Base-by-base conservation (phyloP, 148 eudicot genomes). In the Fallopia convolvulus region DNA sequence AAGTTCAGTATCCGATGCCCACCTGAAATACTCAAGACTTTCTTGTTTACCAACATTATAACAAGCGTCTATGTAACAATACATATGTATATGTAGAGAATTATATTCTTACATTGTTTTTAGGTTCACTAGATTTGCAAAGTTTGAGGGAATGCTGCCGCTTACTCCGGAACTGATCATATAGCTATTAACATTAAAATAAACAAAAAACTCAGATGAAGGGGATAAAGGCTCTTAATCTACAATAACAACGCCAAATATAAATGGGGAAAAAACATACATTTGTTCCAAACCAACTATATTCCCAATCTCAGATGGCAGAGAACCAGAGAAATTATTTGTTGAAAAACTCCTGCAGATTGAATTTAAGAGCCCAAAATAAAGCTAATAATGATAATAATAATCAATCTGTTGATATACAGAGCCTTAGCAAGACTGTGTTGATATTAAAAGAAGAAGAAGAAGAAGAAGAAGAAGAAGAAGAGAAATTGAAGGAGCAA, bases 301-400 rank as follows among this genome's bases (percentile, higher is more conserved):
- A 75, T 82, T 87, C 68, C 97, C 97, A 46, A 94, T 79, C 80
- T 89, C 90, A 52, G 92, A 78, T 47, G 98, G 98, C 76, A 92
- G 71, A 63, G 97, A 82, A 10, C 94, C 97, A 77, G 89, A 84
- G 80, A 91, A 89, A 76, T 89, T 90, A 77, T 89, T 94, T 68
- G 90, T 33, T 42, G 90, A 78, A 81, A 91, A 26, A 50, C 84
- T 80, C 80, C 98, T 93, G 85, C 78, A 84, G 66, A 55, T 21
- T 63, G 70, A 63, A 63, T 8, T 63, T 23, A 63, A 26, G 70
- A 12, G 30, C 39, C 3, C 15, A 30, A 32, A 61, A 63, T 26
- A 63, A 1, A 17, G 36, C 12, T 26, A 13, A 56, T 2, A 60
- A 18, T 8, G 1, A 60, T 26, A 13, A 56, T 2, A 60, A 18